These are phyloP conservation scores for Epichloe brachyelytri DNA, from an alignment of 2,329 filamentous ascomycete species.

Conservation along the genomic window DNA sequence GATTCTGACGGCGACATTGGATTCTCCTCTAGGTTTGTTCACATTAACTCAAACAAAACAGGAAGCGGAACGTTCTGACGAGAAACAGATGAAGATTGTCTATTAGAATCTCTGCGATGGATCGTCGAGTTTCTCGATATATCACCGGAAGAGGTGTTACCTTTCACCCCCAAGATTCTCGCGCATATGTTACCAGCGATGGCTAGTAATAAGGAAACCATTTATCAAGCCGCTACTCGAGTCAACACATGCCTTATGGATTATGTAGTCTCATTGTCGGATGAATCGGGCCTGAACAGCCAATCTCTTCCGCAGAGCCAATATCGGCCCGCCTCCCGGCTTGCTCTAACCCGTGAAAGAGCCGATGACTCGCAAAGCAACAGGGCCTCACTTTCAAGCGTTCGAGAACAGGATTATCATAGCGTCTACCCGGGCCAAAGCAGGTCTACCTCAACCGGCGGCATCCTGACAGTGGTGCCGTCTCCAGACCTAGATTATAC, in stretches of 20 bases:
- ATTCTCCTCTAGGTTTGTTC: slow-evolving; percentile 58
- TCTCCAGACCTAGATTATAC: slow-evolving; percentile 82
- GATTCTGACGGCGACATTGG: slow-evolving; percentile 79
- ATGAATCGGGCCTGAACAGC: slow-evolving; percentile 38
- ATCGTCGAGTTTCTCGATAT: slow-evolving; percentile 96
- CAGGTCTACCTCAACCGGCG: slow-evolving; percentile 33
- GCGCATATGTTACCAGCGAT: slow-evolving; percentile 88
- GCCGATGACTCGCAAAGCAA: slow-evolving; percentile 35
- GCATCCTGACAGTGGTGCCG: slow-evolving; percentile 27
- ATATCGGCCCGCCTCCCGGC: slow-evolving; percentile 24
- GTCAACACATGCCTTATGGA: slow-evolving; percentile 89
- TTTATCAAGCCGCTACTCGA: slow-evolving; percentile 73
- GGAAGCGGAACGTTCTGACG: slow-evolving; percentile 2
- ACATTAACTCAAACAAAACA: background rate
- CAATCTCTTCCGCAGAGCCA: slow-evolving; percentile 12
- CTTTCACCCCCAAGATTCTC: slow-evolving; percentile 84
- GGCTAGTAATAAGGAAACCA: slow-evolving; percentile 80
- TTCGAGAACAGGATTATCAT: slow-evolving; percentile 38
- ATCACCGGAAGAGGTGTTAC: slow-evolving; percentile 88
- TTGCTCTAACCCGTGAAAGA: slow-evolving; percentile 30
- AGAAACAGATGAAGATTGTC: slow-evolving; percentile 67
- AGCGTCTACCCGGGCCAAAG: slow-evolving; percentile 39
- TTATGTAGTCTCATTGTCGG: slow-evolving; percentile 82
- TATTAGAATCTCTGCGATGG: slow-evolving; percentile 85
- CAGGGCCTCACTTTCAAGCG: slow-evolving; percentile 39